phyloP scores from a whole-genome alignment of 805 yeast genomes.

The Metahyphopichia silvanorum region DNA sequence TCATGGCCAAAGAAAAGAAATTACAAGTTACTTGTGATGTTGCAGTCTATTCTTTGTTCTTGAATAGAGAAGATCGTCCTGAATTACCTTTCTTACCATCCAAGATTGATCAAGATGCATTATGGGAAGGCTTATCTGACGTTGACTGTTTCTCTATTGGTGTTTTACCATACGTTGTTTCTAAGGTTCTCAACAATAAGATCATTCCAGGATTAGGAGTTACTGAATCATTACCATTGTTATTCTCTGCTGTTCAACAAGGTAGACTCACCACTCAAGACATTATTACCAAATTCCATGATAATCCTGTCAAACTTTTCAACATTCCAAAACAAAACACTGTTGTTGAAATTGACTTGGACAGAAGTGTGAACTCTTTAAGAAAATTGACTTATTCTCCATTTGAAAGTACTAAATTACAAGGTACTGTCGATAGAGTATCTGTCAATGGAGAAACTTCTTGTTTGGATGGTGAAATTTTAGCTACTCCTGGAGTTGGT shows the following conservation, averaged over 20 bases:
- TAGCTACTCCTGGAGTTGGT: slow-evolving; percentile 61
- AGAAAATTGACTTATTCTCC: slow-evolving; percentile 20
- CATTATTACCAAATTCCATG: slow-evolving; percentile 69
- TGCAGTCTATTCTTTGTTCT: slow-evolving; percentile 72
- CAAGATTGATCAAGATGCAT: slow-evolving; percentile 70
- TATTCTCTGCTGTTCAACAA: slow-evolving; percentile 74
- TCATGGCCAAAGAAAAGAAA: slow-evolving; percentile 80
- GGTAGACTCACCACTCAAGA: slow-evolving; percentile 71
- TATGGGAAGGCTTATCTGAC: slow-evolving; percentile 71
- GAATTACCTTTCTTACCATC: slow-evolving; percentile 75
- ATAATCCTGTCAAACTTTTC: slow-evolving; percentile 79
- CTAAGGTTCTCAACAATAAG: slow-evolving; percentile 59
- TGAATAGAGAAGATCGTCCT: slow-evolving; percentile 68
- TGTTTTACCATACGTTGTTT: slow-evolving; percentile 67
- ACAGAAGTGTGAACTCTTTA: slow-evolving; percentile 52
- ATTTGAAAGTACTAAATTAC: slow-evolving; percentile 39
- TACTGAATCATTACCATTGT: slow-evolving; percentile 75
- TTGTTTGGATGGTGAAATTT: slow-evolving; percentile 77
- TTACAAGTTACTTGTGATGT: slow-evolving; percentile 89
- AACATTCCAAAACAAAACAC: slow-evolving; percentile 80
- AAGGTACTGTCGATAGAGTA: slow-evolving; percentile 89
- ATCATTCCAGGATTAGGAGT: slow-evolving; percentile 74
- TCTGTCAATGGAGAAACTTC: slow-evolving; percentile 73
- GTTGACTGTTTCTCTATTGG: slow-evolving; percentile 91
- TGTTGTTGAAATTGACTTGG: slow-evolving; percentile 77